phyloP scores from a whole-genome alignment of 495 filamentous ascomycete genomes.

The Hypoxylon subgilvum region DNA sequence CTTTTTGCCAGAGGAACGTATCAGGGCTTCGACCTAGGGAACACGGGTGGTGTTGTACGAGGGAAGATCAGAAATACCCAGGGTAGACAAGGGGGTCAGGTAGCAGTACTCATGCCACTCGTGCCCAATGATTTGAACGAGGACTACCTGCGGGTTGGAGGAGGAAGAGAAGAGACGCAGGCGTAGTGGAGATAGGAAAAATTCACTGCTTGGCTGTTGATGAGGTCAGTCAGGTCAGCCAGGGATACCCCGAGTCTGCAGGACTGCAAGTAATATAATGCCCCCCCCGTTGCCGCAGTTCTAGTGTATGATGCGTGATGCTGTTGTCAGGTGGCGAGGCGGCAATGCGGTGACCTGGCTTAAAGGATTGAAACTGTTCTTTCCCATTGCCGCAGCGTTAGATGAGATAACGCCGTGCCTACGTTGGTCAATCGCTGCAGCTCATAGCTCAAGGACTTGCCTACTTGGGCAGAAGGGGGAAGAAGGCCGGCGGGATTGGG shows the following conservation, averaged over 20 bases:
- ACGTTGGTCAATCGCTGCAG: neutral
- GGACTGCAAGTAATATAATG: conserved; percentile 39
- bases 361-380: no score
- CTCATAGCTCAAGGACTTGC: conserved; percentile 15
- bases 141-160: conserved; percentile 32
- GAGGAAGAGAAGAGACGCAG: conserved; percentile 33
- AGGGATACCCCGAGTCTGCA: conserved; percentile 34
- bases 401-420: no score
- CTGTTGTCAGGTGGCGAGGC: conserved; percentile 33
- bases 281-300: conserved; percentile 7
- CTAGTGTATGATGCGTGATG: conserved; percentile 13
- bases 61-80: conserved; percentile 36
- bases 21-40: conserved; percentile 25
- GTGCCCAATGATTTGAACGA: conserved; percentile 42
- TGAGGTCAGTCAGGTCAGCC: conserved; percentile 13
- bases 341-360: conserved; percentile 22
- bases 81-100: conserved; percentile 22
- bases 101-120: conserved; percentile 39
- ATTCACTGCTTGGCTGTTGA: conserved; percentile 38
- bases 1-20: no score
- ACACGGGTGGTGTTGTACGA: conserved; percentile 27
- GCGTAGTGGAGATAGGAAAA: conserved; percentile 40
- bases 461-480: conserved; percentile 18
- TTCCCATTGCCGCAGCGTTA: no score
- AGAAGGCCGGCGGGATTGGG: conserved; percentile 10